Conservation (phyloP, 352 stramenopile genomes). For the Pythium chondricola region DNA sequence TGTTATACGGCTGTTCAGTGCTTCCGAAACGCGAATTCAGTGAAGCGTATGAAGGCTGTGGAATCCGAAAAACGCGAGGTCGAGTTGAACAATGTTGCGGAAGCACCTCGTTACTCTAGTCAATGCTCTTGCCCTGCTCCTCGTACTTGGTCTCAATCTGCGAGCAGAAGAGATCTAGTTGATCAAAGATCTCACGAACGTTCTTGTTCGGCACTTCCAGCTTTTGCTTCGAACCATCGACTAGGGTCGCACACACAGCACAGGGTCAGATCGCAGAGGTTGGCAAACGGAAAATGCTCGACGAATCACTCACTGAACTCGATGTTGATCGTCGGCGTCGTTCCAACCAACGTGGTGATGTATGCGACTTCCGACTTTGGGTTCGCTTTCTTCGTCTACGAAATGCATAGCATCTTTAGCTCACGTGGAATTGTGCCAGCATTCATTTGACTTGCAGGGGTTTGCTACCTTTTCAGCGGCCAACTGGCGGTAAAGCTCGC, state of each 20-base stretch:
- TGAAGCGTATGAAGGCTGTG: too few relatives aligned
- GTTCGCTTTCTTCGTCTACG: conserved; percentile 66
- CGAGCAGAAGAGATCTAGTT: conserved; percentile 79
- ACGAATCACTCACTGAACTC: conserved; percentile 61
- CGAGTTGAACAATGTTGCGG: too few relatives aligned
- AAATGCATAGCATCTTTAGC: conserved; percentile 3
- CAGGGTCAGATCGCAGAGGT: too few relatives aligned
- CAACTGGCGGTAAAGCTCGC: conserved; percentile 85
- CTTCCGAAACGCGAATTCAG: too few relatives aligned
- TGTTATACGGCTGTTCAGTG: too few relatives aligned
- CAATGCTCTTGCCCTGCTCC: conserved; percentile 73
- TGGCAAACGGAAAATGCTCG: background rate
- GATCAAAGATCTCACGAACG: conserved; percentile 79
- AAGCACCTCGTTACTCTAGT: too few relatives aligned
- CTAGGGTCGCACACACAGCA: conserved; percentile 21
- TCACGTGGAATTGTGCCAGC: background rate
- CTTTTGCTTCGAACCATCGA: conserved; percentile 70
- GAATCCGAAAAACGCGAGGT: too few relatives aligned
- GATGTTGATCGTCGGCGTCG: conserved; percentile 61
- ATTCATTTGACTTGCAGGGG: background rate
- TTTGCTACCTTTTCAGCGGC: conserved; percentile 57
- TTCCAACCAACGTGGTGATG: conserved; percentile 46
- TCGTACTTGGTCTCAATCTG: conserved; percentile 87
- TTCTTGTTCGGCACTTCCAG: conserved; percentile 69
- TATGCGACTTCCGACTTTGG: conserved; percentile 71